Evolutionary conservation across 192 early-diverging fungal species (phyloP).

Genomic region (Physocladia obscura): DNA sequence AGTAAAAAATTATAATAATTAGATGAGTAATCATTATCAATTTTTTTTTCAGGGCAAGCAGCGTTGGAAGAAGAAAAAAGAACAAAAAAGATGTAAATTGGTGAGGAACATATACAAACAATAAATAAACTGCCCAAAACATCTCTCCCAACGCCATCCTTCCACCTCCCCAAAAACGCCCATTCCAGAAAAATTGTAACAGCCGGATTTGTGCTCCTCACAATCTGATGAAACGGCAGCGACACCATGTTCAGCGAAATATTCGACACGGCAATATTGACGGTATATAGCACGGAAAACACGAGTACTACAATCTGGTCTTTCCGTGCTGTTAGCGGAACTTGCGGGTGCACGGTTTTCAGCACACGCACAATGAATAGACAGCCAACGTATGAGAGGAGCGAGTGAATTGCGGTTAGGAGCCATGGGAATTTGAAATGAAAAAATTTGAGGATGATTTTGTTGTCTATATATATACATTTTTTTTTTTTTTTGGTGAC

Average conservation of each 20-base stretch:
- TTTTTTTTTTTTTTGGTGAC: no score
- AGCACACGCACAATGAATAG: conserved; percentile 27
- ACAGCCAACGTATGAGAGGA: conserved; percentile 71
- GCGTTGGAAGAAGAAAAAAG: no score
- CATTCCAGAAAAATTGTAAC: conserved; percentile 71
- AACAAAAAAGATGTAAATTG: no score
- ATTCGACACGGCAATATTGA: conserved; percentile 82
- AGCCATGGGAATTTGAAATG: conserved; percentile 82
- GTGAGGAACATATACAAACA: conserved; percentile 21
- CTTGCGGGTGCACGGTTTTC: not conserved
- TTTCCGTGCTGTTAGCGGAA: not conserved
- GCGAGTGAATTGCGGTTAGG: conserved; percentile 79
- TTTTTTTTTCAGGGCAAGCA: not conserved
- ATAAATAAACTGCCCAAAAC: conserved; percentile 63
- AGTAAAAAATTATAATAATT: not conserved
- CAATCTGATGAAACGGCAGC: conserved; percentile 74
- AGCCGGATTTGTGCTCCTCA: conserved; percentile 78
- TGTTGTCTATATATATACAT: conserved; percentile 71
- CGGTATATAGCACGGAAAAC: conserved; percentile 84
- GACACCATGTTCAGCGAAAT: conserved; percentile 75
- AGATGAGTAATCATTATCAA: not conserved
- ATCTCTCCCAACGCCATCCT: conserved; percentile 33
- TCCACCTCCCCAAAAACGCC: conserved; percentile 58
- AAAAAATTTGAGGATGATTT: conserved; percentile 74
- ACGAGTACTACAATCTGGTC: conserved; percentile 68